phyloP scores from a whole-genome alignment of 805 yeast species.

The Diddensiella caesifluorescens region DNA sequence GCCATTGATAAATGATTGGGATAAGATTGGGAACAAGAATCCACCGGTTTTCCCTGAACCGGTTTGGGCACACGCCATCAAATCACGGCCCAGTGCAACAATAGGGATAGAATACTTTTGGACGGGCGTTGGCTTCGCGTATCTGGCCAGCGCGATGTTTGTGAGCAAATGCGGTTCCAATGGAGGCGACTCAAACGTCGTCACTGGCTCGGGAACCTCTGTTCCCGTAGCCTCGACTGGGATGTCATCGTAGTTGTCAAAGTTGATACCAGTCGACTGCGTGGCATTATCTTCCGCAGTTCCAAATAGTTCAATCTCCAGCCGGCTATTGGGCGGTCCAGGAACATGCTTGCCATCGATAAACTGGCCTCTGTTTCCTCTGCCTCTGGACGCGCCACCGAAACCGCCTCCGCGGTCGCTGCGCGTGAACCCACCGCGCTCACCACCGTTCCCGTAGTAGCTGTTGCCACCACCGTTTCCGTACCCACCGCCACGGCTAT shows the following conservation, averaged over 20 bases:
- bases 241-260: conserved; percentile 96
- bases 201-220: conserved; percentile 88
- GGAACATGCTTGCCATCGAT: conserved; percentile 85
- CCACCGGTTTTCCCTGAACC: conserved; percentile 99
- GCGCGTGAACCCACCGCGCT: conserved; percentile 26
- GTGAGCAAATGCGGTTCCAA: conserved; percentile 79
- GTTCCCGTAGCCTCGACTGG: conserved; percentile 98
- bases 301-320: conserved; percentile 84
- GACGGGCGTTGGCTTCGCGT: conserved; percentile 94
- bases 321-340: conserved; percentile 59
- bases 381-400: conserved; percentile 30
- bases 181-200: conserved; percentile 86
- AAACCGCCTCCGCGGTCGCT: conserved; percentile 30
- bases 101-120: conserved; percentile 92
- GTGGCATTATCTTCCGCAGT: conserved; percentile 60
- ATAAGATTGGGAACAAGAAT: conserved; percentile 93
- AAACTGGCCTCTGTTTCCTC: conserved; percentile 64
- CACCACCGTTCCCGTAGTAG: conserved; percentile 23
- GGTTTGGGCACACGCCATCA: conserved; percentile 97
- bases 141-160: conserved; percentile 83
- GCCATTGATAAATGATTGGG: conserved; percentile 83
- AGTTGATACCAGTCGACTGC: conserved; percentile 95
- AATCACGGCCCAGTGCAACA: conserved; percentile 81
- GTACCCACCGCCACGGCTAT: conserved; percentile 14
- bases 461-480: conserved; percentile 27